Conservation (phyloP, 495 filamentous ascomycete genomes). For the Platismatia glauca region DNA sequence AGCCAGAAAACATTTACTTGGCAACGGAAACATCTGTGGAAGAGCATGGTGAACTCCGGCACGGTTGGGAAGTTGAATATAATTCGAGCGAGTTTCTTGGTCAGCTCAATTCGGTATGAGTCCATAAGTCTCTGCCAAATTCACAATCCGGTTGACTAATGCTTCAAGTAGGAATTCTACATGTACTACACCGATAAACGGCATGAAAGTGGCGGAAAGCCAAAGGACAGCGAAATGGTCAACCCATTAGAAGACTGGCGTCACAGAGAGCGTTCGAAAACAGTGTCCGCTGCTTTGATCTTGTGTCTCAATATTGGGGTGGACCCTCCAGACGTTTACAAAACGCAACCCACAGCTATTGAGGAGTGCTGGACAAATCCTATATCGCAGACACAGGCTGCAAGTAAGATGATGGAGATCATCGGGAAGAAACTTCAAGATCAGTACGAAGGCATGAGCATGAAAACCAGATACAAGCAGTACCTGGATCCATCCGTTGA, state of each 20-base stretch:
- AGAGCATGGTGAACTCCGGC: slow-evolving; percentile 41
- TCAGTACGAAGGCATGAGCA: slow-evolving; percentile 90
- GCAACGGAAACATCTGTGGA: not conserved
- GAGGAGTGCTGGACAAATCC: slow-evolving; percentile 97
- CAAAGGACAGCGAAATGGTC: slow-evolving; percentile 52
- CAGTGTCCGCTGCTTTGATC: slow-evolving; percentile 85
- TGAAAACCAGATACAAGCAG: slow-evolving; percentile 92
- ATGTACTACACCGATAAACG: slow-evolving; percentile 99
- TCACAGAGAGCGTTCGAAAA: slow-evolving; percentile 93
- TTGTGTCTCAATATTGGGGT: slow-evolving; percentile 97
- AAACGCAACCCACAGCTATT: slow-evolving; percentile 85
- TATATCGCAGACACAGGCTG: slow-evolving; percentile 57
- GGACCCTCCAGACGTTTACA: slow-evolving; percentile 90
- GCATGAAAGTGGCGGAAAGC: slow-evolving; percentile 92
- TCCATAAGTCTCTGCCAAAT: not conserved
- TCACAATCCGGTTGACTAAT: slow-evolving; percentile 1
- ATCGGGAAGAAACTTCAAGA: slow-evolving; percentile 92
- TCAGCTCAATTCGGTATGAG: slow-evolving; percentile 48
- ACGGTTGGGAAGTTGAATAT: slow-evolving; percentile 56
- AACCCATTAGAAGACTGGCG: slow-evolving; percentile 83
- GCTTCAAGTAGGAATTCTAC: slow-evolving; percentile 64
- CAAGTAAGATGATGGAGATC: slow-evolving; percentile 76
- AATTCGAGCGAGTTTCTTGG: slow-evolving; percentile 50
- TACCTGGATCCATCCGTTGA: slow-evolving; percentile 94
- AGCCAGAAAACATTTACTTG: slow-evolving; percentile 30